Evolutionary conservation across 139 green algal species (phyloP).

Genomic region (Chlamydomonas sp.): DNA sequence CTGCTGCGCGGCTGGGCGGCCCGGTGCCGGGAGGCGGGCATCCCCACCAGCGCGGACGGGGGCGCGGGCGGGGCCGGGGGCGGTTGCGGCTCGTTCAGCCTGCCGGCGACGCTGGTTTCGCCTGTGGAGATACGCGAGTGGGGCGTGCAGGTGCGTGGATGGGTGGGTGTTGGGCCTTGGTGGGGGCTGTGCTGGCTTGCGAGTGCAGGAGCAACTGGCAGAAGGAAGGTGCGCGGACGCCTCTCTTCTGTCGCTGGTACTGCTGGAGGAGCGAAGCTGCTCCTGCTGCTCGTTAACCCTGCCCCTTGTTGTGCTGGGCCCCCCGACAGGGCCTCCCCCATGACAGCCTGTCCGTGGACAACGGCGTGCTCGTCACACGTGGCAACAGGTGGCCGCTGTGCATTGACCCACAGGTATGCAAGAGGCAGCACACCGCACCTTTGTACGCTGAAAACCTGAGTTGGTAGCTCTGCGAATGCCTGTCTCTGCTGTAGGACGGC

Average conservation of each 20-base stretch:
- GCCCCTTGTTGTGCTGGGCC: neutral
- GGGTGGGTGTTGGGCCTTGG: neutral
- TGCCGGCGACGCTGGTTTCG: conserved; percentile 58
- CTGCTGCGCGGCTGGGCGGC: conserved; percentile 63
- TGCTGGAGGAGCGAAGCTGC: neutral
- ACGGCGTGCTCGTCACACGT: conserved; percentile 76
- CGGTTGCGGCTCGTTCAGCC: conserved; percentile 23
- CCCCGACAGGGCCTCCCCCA: conserved; percentile 71
- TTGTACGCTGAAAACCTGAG: too few relatives aligned
- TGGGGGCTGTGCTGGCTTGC: neutral
- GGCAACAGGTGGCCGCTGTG: conserved; percentile 79
- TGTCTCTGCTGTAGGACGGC: too few relatives aligned
- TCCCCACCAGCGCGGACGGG: conserved; percentile 46
- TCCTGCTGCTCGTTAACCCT: neutral
- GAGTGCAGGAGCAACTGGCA: neutral
- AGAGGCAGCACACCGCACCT: neutral
- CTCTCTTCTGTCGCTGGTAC: too few relatives aligned
- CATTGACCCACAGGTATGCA: conserved; percentile 74
- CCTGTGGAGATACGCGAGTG: conserved; percentile 77
- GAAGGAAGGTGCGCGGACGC: too few relatives aligned
- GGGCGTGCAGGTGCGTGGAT: conserved; percentile 41
- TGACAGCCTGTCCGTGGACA: conserved; percentile 78
- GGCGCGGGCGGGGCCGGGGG: neutral
- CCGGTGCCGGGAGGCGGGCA: conserved; percentile 49
- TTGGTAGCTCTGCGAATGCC: too few relatives aligned